Percentiles rank a stretch among this genome's conserved stretches.
Conservation (phyloP, 139 green algal species). For the Trebouxia sp. region DNA sequence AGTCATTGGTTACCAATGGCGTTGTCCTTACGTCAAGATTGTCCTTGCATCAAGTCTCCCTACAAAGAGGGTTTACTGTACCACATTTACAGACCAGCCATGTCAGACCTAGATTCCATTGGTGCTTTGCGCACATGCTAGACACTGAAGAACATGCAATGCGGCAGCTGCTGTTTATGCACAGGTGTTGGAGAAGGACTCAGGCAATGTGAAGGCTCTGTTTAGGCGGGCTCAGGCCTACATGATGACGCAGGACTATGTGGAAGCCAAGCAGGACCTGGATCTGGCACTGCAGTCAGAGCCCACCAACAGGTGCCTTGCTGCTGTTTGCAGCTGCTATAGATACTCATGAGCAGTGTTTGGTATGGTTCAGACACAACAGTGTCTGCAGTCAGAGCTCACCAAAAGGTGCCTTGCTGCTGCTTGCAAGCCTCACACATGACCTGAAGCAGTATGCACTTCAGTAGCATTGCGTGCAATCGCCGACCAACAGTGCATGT, state of each 20-base stretch:
- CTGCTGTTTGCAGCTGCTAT: background rate
- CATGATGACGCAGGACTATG: slow-evolving; percentile 60
- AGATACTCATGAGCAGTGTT: background rate
- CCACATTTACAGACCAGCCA: too few relatives aligned
- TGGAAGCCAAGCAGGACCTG: slow-evolving; percentile 73
- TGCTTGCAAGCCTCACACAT: background rate
- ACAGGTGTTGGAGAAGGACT: slow-evolving; percentile 83
- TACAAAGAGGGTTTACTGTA: too few relatives aligned
- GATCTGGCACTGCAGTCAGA: slow-evolving; percentile 44
- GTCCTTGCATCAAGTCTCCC: too few relatives aligned
- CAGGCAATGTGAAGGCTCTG: slow-evolving; percentile 91
- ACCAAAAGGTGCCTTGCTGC: background rate
- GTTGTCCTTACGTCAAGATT: too few relatives aligned
- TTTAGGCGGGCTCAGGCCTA: slow-evolving; percentile 86
- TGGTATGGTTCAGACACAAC: background rate
- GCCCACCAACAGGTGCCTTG: slow-evolving; percentile 21
- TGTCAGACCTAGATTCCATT: too few relatives aligned
- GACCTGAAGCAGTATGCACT: background rate
- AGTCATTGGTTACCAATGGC: too few relatives aligned
- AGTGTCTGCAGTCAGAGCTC: background rate
- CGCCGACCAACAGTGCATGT: too few relatives aligned
- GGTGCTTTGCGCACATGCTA: too few relatives aligned
- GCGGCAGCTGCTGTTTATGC: background rate
- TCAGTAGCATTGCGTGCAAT: background rate
- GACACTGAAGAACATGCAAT: too few relatives aligned